Evolutionary conservation across 179 eudicot genomes (phyloP), one percentile per base, ranked within the genome.

Genomic region (Monotropa hypopitys): DNA sequence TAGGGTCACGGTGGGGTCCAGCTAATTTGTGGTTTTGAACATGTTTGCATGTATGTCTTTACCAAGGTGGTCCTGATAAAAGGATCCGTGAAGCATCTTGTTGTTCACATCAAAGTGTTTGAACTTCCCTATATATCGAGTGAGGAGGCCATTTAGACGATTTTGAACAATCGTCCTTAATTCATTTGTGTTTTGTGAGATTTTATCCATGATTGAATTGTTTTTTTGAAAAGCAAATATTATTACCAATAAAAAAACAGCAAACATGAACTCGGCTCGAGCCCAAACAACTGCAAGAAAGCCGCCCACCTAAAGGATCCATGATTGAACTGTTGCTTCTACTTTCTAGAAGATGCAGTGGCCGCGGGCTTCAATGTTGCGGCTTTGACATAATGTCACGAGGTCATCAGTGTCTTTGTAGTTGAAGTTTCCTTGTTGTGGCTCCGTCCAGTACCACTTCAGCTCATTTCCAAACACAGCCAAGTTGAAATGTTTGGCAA

Each of bases 311-410:
- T n/a, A n/a, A n/a, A n/a, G n/a, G n/a, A 92, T 30, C 98, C 98
- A 94, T 12, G 84, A 47, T 67, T 92, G 97, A 70, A 88, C 89
- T 0, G 89, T 56, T 61, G 8, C 67, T 4, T 85, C 90, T 1
- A 88, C 92, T 33, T 94, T 97, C 98, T 97, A 92, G 83, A 94
- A 90, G 83, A 92, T 92, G 76, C 97, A 94, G 80, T 92, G 97
- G 0, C 97, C 98, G 35, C 97, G 90, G 46, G 77, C 70, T 77
- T 85, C 79, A 21, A 92, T 92, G 88, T 88, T 87, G 73, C 81
- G 83, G 73, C 79, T 83, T 43, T 66, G 76, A 73, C 97, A 92
- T 1, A 92, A 81, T 75, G 84, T 84, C 57, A 94, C 38, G 79
- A 94, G 83, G 71, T 89, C 96, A 49, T 94, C 96, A 0, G 94